Base-by-base conservation (phyloP, 495 filamentous ascomycete species). In the Stereocaulon alpinum region DNA sequence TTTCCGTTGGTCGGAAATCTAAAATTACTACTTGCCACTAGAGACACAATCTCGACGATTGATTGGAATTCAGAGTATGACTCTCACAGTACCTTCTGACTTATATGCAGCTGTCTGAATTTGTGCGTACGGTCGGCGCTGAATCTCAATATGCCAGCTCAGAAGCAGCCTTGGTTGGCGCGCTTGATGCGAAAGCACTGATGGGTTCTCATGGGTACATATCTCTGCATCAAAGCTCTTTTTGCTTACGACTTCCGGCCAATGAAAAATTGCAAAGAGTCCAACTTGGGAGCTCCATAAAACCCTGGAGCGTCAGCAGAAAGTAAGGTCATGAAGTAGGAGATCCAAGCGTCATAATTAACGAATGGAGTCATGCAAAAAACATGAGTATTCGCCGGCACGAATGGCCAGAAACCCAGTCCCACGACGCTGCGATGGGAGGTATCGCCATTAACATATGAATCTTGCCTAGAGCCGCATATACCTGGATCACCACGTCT, bases 341-440 rank as follows among this genome's bases (percentile, higher is more conserved):
- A 37, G 12, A 37, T 12, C 34, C 34, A 12, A 37, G 34, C 2
- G 1, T 12, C 9, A 7, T 37, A 6, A 6, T 12, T 37, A 12
- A 7, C 4, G 4, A 37, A 37, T 2, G 12, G 7, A 37, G 7
- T 37, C 34, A 37, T 9, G 32, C 43, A 24, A 14, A 22, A 6
- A 61, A 62, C 14, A 59, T n/a, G 27, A 42, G 6, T 22, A 42
- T 41, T 43, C 34, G 63, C 57, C 58, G 58, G 5, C 56, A 60
- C 32, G 45, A 61, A 17, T 73, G 69, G 72, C 66, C 66, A 2
- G 43, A 65, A 29, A 64, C 56, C 6, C 73, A 75, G 47, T 56
- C 65, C 12, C 69, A 64, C 41, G 69, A 67, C 51, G 69, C 73
- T 15, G 70, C 70, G 47, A 72, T 74, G 66, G 70, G 72, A 7